Percentiles rank a stretch among this genome's conserved stretches.
phyloP scores from a whole-genome alignment of 2,329 filamentous ascomycete species.

The Elsinoe arachidis region DNA sequence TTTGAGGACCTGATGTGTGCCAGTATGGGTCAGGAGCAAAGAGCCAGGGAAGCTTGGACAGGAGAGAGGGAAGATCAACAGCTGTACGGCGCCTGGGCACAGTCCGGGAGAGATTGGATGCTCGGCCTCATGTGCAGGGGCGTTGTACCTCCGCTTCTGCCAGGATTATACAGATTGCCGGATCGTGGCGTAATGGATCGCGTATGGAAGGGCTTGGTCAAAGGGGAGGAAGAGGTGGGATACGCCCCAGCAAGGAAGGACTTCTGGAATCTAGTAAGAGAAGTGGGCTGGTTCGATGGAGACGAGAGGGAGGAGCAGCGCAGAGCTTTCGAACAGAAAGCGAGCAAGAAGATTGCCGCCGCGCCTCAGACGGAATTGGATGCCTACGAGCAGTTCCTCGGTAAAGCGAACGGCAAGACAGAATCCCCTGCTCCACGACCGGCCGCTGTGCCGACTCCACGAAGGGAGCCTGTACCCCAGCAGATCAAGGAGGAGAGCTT shows the following conservation, averaged over 20 bases:
- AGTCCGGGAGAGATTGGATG: slow-evolving; percentile 29
- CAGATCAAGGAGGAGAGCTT: slow-evolving; percentile 1
- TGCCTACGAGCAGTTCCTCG: slow-evolving; percentile 43
- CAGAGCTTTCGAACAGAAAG: slow-evolving; percentile 3
- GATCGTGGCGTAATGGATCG: slow-evolving; percentile 15
- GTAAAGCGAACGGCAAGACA: slow-evolving; percentile 11
- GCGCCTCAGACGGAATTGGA: slow-evolving; percentile 41
- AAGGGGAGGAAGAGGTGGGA: slow-evolving; percentile 11
- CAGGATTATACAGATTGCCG: slow-evolving; percentile 16
- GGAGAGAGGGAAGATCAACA: slow-evolving; percentile 13
- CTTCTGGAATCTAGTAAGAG: slow-evolving; percentile 17
- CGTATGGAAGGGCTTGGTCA: slow-evolving; percentile 14
- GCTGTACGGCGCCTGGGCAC: slow-evolving; percentile 16
- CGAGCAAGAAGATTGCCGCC: slow-evolving; percentile 14
- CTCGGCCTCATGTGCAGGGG: slow-evolving; percentile 28
- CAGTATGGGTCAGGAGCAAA: slow-evolving; percentile 24
- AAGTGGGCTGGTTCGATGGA: slow-evolving; percentile 16
- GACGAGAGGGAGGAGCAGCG: slow-evolving; percentile 13
- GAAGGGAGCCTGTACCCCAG: not conserved
- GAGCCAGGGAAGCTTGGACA: slow-evolving; percentile 15
- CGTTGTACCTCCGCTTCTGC: slow-evolving; percentile 26
- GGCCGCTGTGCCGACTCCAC: not conserved
- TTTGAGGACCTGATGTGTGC: slow-evolving; percentile 51
- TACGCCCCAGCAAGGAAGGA: slow-evolving; percentile 14
- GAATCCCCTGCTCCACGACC: not conserved